Evolutionary conservation across 2,329 filamentous ascomycete species (phyloP).

Genomic region (Clonostachys solani): DNA sequence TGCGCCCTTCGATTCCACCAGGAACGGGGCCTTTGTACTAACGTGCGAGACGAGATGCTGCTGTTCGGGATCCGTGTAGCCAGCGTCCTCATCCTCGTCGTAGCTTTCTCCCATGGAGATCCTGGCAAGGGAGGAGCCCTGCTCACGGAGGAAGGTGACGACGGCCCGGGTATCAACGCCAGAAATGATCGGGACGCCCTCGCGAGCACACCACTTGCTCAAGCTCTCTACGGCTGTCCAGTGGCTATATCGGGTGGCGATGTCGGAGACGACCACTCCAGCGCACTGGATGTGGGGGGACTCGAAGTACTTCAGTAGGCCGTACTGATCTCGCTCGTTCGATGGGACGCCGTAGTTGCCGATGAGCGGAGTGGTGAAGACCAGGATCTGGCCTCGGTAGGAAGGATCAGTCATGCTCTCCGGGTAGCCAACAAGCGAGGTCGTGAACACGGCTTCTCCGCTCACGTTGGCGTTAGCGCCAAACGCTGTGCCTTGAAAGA

Average conservation of each 20-base stretch:
- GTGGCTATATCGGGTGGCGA: constrained; percentile 90
- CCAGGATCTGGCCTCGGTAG: constrained; percentile 90
- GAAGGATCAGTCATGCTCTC: constrained; percentile 90
- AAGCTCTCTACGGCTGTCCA: constrained; percentile 98
- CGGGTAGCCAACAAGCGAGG: constrained; percentile 94
- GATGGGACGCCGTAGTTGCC: constrained; percentile 99
- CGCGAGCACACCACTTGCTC: constrained; percentile 89
- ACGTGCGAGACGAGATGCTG: constrained; percentile 96
- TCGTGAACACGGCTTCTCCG: constrained; percentile 98
- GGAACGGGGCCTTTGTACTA: constrained; percentile 97
- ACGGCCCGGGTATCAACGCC: constrained; percentile 97
- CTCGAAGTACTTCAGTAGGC: constrained; percentile 96
- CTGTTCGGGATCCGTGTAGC: constrained; percentile 89
- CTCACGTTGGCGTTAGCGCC: constrained; percentile 96
- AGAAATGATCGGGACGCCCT: constrained; percentile 93
- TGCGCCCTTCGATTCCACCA: constrained; percentile 80
- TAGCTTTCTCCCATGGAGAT: constrained; percentile 97
- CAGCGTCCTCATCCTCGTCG: constrained; percentile 96
- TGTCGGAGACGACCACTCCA: constrained; percentile 93
- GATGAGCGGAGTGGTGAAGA: constrained; percentile 96
- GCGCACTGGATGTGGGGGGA: constrained; percentile 96
- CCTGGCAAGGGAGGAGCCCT: constrained; percentile 90
- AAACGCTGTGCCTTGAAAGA: constrained; percentile 95
- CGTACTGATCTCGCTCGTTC: constrained; percentile 76
- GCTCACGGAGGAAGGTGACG: constrained; percentile 91